phyloP scores from a whole-genome alignment of 345 rosid species.

The Sonneratia caseolaris region DNA sequence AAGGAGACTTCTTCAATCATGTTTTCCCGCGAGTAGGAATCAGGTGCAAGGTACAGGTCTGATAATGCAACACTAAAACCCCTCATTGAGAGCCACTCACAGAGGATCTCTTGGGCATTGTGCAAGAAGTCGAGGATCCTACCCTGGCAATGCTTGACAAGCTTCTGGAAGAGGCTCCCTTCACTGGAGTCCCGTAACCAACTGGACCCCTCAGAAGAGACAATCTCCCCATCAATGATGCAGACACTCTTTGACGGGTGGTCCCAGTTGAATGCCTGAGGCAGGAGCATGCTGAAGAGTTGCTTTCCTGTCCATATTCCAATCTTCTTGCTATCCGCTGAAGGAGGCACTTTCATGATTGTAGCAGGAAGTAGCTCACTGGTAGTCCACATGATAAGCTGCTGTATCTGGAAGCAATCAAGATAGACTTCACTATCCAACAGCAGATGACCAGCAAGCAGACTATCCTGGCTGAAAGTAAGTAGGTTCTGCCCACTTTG shows the following conservation, averaged over 20 bases:
- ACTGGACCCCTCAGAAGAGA: constrained; percentile 50
- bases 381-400: constrained; percentile 66
- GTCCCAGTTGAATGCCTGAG: constrained; percentile 46
- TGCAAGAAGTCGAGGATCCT: constrained; percentile 52
- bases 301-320: constrained; percentile 83
- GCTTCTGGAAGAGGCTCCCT: constrained; percentile 51
- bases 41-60: constrained; percentile 62
- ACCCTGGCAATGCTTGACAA: constrained; percentile 33
- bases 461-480: constrained; percentile 72
- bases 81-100: constrained; percentile 71
- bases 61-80: constrained; percentile 76
- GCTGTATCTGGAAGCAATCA: constrained; percentile 55
- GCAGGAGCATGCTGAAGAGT: constrained; percentile 69
- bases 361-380: constrained; percentile 32
- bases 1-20: constrained; percentile 53
- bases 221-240: constrained; percentile 52
- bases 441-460: constrained; percentile 59
- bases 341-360: constrained; percentile 34
- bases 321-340: not conserved
- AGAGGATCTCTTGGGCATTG: constrained; percentile 70
- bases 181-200: constrained; percentile 73
- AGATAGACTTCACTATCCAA: constrained; percentile 44
- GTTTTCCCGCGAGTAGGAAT: constrained; percentile 34
- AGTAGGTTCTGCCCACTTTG: constrained; percentile 80
- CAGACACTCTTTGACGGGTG: constrained; percentile 32